Evolutionary conservation across 495 filamentous ascomycete species (phyloP).

Genomic region (Podospora appendiculata): DNA sequence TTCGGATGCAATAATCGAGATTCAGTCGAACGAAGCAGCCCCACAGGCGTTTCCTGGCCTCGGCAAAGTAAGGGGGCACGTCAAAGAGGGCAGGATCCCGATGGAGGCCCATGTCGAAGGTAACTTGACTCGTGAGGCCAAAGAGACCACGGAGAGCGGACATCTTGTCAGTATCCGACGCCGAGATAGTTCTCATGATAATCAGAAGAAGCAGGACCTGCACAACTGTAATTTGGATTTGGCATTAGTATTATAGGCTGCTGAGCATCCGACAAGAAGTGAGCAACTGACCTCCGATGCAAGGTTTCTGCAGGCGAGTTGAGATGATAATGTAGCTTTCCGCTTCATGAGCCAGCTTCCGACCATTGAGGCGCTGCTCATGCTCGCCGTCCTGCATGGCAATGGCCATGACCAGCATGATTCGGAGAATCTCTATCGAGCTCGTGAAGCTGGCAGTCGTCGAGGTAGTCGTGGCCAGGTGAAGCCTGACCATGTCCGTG

Average conservation of each 20-base stretch:
- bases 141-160: conserved; percentile 11
- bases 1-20: conserved; percentile 14
- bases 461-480: no score
- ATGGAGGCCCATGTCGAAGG: conserved; percentile 13
- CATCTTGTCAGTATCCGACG: conserved; percentile 16
- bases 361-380: no score
- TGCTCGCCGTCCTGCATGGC: no score
- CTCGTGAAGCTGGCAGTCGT: no score
- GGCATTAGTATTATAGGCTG: conserved; percentile 1
- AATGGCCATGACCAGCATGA: no score
- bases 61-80: conserved; percentile 11
- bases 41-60: conserved; percentile 14
- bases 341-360: no score
- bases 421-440: no score
- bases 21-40: conserved; percentile 7
- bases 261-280: no score
- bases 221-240: conserved; percentile 10
- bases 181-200: conserved; percentile 14
- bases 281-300: no score
- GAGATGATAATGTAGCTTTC: no score
- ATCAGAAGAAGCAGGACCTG: conserved; percentile 11
- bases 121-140: conserved; percentile 11
- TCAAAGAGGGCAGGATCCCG: conserved; percentile 12
- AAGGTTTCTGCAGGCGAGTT: no score
- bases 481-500: no score